These are phyloP conservation scores for Dendrobium officinale DNA, from an alignment of 106 monocot species.

Conservation along the genomic window DNA sequence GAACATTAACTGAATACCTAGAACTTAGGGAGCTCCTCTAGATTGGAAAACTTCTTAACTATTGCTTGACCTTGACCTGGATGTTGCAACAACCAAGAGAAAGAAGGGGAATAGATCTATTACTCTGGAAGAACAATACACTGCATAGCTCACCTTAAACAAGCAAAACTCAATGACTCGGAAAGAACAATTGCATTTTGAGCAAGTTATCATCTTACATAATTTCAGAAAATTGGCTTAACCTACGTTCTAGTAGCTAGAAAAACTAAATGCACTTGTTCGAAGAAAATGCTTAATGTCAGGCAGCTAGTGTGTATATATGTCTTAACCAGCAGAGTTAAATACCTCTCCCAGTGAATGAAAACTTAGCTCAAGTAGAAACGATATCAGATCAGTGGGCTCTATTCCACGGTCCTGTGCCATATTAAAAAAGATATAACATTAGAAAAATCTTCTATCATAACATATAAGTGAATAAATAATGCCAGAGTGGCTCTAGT, in stretches of 20 bases:
- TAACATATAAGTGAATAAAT: not conserved
- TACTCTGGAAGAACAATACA: not conserved
- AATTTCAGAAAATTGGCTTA: not conserved
- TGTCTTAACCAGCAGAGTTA: not conserved
- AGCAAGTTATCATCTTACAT: not conserved
- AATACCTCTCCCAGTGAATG: constrained; percentile 78
- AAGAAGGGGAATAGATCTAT: not conserved
- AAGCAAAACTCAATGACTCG: not conserved
- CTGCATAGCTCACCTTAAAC: not conserved
- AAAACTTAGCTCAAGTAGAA: constrained; percentile 98
- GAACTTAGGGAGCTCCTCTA: not conserved
- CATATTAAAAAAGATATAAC: constrained; percentile 13
- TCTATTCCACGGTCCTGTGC: constrained; percentile 94
- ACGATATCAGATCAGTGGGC: constrained; percentile 82
- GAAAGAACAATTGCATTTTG: not conserved
- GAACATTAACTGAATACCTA: not conserved
- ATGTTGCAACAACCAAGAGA: not conserved
- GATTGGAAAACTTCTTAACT: no score
- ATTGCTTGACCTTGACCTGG: no score
- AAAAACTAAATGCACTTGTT: not conserved
- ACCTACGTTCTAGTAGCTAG: not conserved
- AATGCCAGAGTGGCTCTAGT: not conserved
- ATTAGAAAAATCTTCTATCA: constrained; percentile 4
- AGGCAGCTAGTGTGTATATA: not conserved
- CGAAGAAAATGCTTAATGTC: not conserved